A percentile compares a stretch with the other conserved stretches of the same genome.
Conservation (phyloP, 2,329 filamentous ascomycete species). For the Coniochaeta prunicola region DNA sequence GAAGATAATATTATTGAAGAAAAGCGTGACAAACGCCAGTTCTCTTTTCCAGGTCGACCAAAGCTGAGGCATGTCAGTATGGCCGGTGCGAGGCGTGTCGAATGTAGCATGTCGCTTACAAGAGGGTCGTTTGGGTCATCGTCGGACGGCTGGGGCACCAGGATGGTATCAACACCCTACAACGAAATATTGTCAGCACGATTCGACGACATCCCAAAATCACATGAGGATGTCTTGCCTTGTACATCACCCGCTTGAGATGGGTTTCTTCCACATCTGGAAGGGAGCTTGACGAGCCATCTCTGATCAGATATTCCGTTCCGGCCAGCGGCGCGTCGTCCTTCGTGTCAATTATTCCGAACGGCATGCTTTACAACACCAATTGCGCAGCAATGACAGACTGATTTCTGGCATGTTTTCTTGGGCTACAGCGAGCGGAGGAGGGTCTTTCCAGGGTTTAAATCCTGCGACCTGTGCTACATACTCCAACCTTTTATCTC, state of each 20-base stretch:
- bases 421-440: not conserved
- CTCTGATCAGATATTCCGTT: conserved; percentile 17
- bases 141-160: conserved; percentile 10
- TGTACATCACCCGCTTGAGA: conserved; percentile 7
- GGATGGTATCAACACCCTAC: conserved; percentile 12
- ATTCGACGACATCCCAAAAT: no score
- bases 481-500: not conserved
- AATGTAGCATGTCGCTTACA: not conserved
- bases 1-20: conserved; percentile 13
- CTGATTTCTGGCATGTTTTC: not conserved
- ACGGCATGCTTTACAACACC: conserved; percentile 10
- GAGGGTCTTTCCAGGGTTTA: not conserved
- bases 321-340: conserved; percentile 14
- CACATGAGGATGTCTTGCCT: not conserved
- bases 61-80: conserved; percentile 5
- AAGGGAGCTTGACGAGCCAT: conserved; percentile 2
- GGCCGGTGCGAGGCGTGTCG: not conserved
- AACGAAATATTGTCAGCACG: not conserved
- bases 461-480: not conserved
- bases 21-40: conserved; percentile 11
- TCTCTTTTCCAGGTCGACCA: conserved; percentile 16
- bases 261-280: not conserved
- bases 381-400: not conserved
- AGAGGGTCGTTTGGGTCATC: conserved; percentile 12
- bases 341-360: conserved; percentile 18